phyloP scores from a whole-genome alignment of 768 basidiomycete genomes.

The Trametes sanguinea region DNA sequence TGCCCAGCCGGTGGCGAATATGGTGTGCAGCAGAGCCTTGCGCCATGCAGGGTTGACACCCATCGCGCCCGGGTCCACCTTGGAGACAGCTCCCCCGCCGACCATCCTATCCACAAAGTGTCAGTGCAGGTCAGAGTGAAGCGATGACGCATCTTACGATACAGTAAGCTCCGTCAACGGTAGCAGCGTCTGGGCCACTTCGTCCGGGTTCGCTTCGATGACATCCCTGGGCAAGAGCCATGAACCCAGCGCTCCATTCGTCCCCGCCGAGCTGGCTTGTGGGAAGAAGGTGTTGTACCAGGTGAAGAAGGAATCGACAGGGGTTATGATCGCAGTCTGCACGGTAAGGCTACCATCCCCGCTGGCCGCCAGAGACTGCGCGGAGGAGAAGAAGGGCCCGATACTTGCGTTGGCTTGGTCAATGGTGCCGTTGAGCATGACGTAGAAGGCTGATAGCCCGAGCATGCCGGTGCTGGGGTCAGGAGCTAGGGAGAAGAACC shows the following conservation, averaged over 20 bases:
- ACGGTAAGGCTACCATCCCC: slow-evolving; percentile 25
- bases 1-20: slow-evolving; percentile 25
- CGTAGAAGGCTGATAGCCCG: neutral
- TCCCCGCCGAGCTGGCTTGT: slow-evolving; percentile 9
- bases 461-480: slow-evolving; percentile 1
- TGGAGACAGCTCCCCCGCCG: slow-evolving; percentile 47
- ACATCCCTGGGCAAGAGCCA: slow-evolving; percentile 27
- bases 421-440: slow-evolving; percentile 40
- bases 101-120: slow-evolving; percentile 35
- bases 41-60: slow-evolving; percentile 54
- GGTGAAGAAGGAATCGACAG: slow-evolving; percentile 20
- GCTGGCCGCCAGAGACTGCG: slow-evolving; percentile 24
- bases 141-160: slow-evolving; percentile 14
- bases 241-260: slow-evolving; percentile 21
- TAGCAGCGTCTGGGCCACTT: slow-evolving; percentile 20
- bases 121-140: neutral
- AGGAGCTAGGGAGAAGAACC: neutral
- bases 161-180: slow-evolving; percentile 4
- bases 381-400: slow-evolving; percentile 36
- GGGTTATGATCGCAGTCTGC: slow-evolving; percentile 17
- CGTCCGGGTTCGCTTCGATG: slow-evolving; percentile 21
- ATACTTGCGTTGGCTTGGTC: slow-evolving; percentile 39
- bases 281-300: slow-evolving; percentile 20
- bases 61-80: slow-evolving; percentile 38
- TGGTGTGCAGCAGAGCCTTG: slow-evolving; percentile 38